Conservation (phyloP, 768 basidiomycete genomes). For the Peribolospora kevripleyi region DNA sequence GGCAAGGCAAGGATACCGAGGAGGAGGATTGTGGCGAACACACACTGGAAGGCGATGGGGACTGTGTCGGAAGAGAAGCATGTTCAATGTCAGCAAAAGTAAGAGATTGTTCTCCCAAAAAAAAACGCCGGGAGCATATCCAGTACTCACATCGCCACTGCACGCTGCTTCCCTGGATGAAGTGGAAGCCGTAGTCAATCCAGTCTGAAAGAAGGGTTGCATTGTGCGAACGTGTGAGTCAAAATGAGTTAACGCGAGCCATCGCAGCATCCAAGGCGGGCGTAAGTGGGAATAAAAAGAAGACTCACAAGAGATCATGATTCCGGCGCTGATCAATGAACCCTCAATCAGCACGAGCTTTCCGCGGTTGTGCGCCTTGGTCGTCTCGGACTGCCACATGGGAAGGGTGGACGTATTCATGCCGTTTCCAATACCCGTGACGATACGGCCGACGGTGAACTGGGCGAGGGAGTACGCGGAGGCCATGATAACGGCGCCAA, state of each 20-base stretch:
- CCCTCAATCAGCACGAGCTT: conserved; percentile 43
- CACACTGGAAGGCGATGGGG: conserved; percentile 15
- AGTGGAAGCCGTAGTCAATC: conserved; percentile 41
- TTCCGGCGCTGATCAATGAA: conserved; percentile 16
- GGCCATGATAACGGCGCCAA: conserved; percentile 14
- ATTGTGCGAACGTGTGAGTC: background rate
- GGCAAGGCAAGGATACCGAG: conserved; percentile 24
- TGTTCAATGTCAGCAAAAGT: no score
- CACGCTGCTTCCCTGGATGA: conserved; percentile 16
- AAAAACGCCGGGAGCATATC: background rate
- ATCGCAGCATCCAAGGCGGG: background rate
- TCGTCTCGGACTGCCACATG: conserved; percentile 41
- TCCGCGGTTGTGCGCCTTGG: conserved; percentile 34
- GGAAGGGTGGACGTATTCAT: conserved; percentile 35
- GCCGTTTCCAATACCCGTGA: conserved; percentile 40
- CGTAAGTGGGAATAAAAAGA: background rate
- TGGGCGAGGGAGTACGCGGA: conserved; percentile 34
- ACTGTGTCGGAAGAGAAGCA: no score
- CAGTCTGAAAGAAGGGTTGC: conserved; percentile 43
- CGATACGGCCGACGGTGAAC: conserved; percentile 35
- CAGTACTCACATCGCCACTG: background rate
- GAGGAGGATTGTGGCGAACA: conserved; percentile 33
- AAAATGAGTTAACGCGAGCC: conserved; percentile 30
- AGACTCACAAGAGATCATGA: background rate
- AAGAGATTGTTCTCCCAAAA: background rate